phyloP scores from a whole-genome alignment of 495 filamentous ascomycete species.

The Podospora pseudoanserina region DNA sequence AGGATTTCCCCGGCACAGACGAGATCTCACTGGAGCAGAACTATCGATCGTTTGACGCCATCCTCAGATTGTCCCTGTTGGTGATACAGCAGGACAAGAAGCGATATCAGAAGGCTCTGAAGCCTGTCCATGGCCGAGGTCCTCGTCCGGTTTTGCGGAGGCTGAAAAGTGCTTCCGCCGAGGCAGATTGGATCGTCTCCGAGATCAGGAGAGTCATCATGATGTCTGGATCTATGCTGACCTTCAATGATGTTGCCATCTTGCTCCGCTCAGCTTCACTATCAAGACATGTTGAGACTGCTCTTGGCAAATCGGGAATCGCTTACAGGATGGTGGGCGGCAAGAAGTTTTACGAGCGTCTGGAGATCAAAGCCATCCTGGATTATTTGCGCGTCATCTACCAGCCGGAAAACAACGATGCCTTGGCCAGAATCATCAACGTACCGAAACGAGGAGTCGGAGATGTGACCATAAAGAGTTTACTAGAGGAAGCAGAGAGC shows the following conservation, averaged over 20 bases:
- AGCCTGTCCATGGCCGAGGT: slow-evolving; percentile 76
- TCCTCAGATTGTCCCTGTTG: slow-evolving; percentile 72
- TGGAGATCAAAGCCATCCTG: slow-evolving; percentile 82
- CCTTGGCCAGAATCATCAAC: slow-evolving; percentile 81
- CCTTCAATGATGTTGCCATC: slow-evolving; percentile 77
- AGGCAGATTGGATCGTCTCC: slow-evolving; percentile 84
- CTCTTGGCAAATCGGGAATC: slow-evolving; percentile 79
- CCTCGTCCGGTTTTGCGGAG: slow-evolving; percentile 80
- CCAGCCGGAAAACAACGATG: slow-evolving; percentile 86
- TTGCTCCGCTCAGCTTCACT: slow-evolving; percentile 79
- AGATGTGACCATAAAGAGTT: slow-evolving; percentile 67
- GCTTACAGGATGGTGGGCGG: slow-evolving; percentile 94
- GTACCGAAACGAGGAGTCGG: slow-evolving; percentile 78
- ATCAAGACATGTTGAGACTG: slow-evolving; percentile 79
- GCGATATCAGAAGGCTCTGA: slow-evolving; percentile 71
- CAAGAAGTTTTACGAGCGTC: slow-evolving; percentile 84
- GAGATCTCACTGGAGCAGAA: slow-evolving; percentile 91
- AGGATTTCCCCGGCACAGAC: slow-evolving; percentile 69
- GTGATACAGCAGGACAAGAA: slow-evolving; percentile 90
- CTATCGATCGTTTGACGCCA: slow-evolving; percentile 90
- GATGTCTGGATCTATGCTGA: slow-evolving; percentile 69
- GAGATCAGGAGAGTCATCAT: slow-evolving; percentile 73
- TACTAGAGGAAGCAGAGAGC: slow-evolving; percentile 72
- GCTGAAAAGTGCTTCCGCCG: slow-evolving; percentile 64
- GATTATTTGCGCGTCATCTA: slow-evolving; percentile 86